Evolutionary conservation across 2,329 filamentous ascomycete species (phyloP), one percentile per base, ranked within the genome.

Genomic region (Aspergillus carbonarius): DNA sequence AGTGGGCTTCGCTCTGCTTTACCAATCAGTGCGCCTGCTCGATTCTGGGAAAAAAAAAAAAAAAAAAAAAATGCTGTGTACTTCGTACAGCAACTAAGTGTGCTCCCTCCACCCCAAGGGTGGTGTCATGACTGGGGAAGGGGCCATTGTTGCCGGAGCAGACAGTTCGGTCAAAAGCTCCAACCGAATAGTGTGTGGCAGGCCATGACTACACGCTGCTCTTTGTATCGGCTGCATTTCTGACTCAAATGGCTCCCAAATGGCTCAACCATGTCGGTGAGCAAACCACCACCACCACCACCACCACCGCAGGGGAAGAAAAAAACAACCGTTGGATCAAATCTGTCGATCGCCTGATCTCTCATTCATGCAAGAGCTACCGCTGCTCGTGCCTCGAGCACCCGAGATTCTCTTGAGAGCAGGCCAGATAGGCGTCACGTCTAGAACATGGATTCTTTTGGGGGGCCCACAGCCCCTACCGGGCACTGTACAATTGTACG

Each of bases 301-400:
- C 55, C 54, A 57, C 59, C 60, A 66, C 59, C 62, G 57, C 62
- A 42, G 25, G 37, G 51, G n/a, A n/a, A 35, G 10, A 30, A 53
- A 54, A 63, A 50, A 63, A 58, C 63, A 67, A 53, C 61, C 58
- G 60, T 62, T 64, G 67, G 49, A 65, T 67, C 54, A 60, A 66
- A 63, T 52, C 53, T 63, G 64, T 63, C 66, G 71, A 70, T 71
- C 69, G 66, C 60, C 63, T 68, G 67, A 67, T 68, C 61, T 57
- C 42, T 61, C 51, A 56, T 65, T 64, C 60, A 70, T 69, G 63
- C 66, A 66, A 66, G 59, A 60, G 59, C 57, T 49, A 48, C 49
- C 54, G 34, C 42, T 60, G 59, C 63, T 69, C 63, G 62, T 68
- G 61, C 66, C 64, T 69, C 62, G 62, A 69, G 60, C 61, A 57